phyloP scores from a whole-genome alignment of 441 rosid species.

The Mallotus japonicus region DNA sequence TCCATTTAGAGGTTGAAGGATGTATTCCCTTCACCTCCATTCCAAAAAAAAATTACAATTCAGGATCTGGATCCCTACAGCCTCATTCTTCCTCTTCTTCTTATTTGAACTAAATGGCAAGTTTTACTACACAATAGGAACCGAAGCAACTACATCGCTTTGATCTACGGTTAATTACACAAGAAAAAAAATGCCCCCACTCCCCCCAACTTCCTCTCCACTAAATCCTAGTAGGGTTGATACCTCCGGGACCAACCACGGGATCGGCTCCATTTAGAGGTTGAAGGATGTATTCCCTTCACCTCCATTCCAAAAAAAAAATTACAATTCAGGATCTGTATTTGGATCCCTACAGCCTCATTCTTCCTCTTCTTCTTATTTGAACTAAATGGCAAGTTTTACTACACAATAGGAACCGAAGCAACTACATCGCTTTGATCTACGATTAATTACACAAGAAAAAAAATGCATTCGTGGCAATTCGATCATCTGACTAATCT shows the following conservation, averaged over 20 bases:
- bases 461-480: neutral
- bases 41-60: slow-evolving; percentile 17
- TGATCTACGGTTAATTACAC: slow-evolving; percentile 8
- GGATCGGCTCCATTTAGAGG: too few relatives aligned
- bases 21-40: too few relatives aligned
- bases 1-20: too few relatives aligned
- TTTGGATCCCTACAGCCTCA: neutral
- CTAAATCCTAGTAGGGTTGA: too few relatives aligned
- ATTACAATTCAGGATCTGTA: slow-evolving; percentile 9
- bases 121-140: slow-evolving; percentile 8
- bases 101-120: slow-evolving; percentile 4
- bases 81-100: neutral
- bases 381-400: neutral
- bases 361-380: slow-evolving; percentile 13
- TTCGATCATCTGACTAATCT: slow-evolving; percentile 10
- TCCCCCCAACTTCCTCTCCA: too few relatives aligned
- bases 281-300: too few relatives aligned
- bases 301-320: too few relatives aligned
- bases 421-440: neutral
- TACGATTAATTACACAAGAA: slow-evolving; percentile 1
- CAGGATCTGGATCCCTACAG: neutral
- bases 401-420: slow-evolving; percentile 4
- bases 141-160: neutral
- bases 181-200: neutral
- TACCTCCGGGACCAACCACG: too few relatives aligned